Evolutionary conservation across 768 basidiomycete genomes (phyloP), one percentile per base, ranked within the genome.

Genomic region (Kwoniella europaea): DNA sequence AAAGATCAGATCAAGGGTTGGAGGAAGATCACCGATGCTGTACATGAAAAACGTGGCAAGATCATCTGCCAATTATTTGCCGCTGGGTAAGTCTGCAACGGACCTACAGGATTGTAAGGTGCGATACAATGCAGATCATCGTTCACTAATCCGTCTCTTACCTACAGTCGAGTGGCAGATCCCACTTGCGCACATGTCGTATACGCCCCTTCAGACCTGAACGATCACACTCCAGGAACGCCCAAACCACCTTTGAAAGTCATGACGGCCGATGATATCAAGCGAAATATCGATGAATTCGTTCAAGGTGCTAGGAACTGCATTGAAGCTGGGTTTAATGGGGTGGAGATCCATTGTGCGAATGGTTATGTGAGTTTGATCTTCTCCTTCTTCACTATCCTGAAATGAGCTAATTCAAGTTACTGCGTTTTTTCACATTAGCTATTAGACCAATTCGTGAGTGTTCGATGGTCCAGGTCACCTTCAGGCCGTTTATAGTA

Each of bases 241-340:
- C 56, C 24, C 9, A 58, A 46, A 27, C 42, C 56, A 16, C 35
- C n/a, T 6, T 44, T 71, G 12, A 67, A 22, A 24, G 55, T 58
- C 9, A 75, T 81, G 67, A 74, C 79, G 0, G 71, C 87, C 15
- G 81, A 84, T 1, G 86, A 88, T 67, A 87, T 88, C n/a, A 73
- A 77, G 54, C 71, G 74, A 4, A 65, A 86, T 67, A 76, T 88
- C 29, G 76, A 83, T 4, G 77, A 83, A 10, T 90, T 87, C 73
- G 87, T 85, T 6, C 81, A 84, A 18, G 89, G 88, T 2, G 89
- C 90, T 3, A 82, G 83, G 27, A 89, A 89, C 67, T 90, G 87
- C 73, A 88, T 88, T 15, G 74, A 85, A 57, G 90, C 90, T 22
- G 90, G 89, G 0, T 91, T 91, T 71, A 90, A 91, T 70, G 91